These are phyloP conservation scores for Toxicodendron radicans DNA, from an alignment of 345 rosid genomes.

Conservation along the genomic window DNA sequence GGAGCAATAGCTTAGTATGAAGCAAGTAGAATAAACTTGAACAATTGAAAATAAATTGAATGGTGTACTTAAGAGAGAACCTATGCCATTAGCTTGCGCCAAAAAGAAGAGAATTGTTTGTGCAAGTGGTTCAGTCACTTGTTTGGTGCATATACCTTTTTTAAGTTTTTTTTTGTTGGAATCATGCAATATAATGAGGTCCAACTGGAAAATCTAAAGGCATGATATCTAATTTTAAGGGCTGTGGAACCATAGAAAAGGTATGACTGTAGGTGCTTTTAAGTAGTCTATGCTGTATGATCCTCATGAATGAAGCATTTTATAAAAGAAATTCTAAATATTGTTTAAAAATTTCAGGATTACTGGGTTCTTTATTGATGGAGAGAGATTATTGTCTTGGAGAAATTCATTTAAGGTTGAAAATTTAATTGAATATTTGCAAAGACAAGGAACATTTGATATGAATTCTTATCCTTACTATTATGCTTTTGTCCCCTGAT, in stretches of 20 bases:
- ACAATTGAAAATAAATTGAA: not conserved
- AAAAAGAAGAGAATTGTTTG: not conserved
- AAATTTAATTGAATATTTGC: conserved; percentile 11
- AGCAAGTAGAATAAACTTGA: not conserved
- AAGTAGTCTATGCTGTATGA: conserved; percentile 15
- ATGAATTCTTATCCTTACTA: conserved; percentile 14
- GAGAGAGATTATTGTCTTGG: conserved; percentile 19
- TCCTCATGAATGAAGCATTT: conserved; percentile 9
- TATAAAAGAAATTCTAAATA: conserved; percentile 15
- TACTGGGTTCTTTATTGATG: conserved; percentile 21
- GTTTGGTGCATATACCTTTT: not conserved
- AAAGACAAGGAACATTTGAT: not conserved
- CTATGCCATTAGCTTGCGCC: not conserved
- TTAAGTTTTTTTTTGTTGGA: not conserved
- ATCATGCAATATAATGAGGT: not conserved
- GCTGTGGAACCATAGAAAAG: not conserved
- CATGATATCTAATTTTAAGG: not conserved
- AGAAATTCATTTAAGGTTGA: conserved; percentile 20
- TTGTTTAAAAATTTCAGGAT: conserved; percentile 25
- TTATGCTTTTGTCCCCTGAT: conserved; percentile 9
- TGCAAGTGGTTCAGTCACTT: not conserved
- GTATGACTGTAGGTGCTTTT: not conserved
- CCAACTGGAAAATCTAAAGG: not conserved
- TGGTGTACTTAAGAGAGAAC: not conserved
- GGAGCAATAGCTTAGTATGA: not conserved